Conservation (phyloP, 176 grass and related monocot species). For the Avena sativa region DNA sequence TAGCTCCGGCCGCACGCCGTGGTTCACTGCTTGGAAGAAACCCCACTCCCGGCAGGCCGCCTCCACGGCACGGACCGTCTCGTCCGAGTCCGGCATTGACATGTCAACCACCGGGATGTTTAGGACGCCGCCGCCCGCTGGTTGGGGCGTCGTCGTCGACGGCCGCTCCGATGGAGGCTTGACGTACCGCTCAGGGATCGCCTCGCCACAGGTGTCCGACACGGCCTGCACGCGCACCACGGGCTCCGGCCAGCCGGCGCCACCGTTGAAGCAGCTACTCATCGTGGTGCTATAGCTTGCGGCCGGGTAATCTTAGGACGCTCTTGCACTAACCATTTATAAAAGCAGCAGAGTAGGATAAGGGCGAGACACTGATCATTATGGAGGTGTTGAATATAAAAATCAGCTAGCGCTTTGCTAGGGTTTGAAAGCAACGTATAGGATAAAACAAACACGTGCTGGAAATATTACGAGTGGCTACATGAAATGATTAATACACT, state of each 20-base stretch:
- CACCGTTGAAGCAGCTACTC: conserved; percentile 62
- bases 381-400: conserved; percentile 46
- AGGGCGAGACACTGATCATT: conserved; percentile 47
- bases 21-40: conserved; percentile 92
- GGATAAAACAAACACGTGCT: conserved; percentile 50
- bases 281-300: conserved; percentile 31
- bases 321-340: conserved; percentile 38
- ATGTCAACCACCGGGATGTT: conserved; percentile 74
- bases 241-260: conserved; percentile 79
- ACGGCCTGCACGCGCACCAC: conserved; percentile 76
- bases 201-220: conserved; percentile 55
- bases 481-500: conserved; percentile 1
- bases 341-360: conserved; percentile 51
- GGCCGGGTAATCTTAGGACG: neutral
- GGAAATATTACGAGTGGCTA: conserved; percentile 2
- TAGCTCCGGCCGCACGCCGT: conserved; percentile 62
- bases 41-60: conserved; percentile 76
- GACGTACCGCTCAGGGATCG: conserved; percentile 71
- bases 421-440: conserved; percentile 54
- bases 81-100: conserved; percentile 52
- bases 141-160: neutral
- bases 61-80: conserved; percentile 43
- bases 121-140: neutral
- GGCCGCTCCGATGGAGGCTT: conserved; percentile 65
- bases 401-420: conserved; percentile 39